These are phyloP conservation scores for Prunus kanzakura DNA, from an alignment of 306 rosid genomes.

Conservation along the genomic window DNA sequence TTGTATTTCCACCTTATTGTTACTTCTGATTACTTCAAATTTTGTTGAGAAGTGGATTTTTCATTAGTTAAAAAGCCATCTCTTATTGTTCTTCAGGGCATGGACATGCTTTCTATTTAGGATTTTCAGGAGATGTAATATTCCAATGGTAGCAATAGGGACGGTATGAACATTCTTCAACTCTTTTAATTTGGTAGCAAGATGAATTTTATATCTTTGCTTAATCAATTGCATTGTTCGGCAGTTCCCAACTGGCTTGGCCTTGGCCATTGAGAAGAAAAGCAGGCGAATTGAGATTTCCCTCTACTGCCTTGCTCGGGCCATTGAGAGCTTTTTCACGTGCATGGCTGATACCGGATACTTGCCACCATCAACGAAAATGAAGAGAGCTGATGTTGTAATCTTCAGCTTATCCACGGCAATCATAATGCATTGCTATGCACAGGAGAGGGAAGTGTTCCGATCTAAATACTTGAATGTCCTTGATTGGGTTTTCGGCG, in stretches of 20 bases:
- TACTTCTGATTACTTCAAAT: neutral
- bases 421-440: slow-evolving; percentile 96
- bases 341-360: slow-evolving; percentile 73
- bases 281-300: slow-evolving; percentile 90
- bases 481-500: slow-evolving; percentile 97
- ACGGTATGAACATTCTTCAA: slow-evolving; percentile 49
- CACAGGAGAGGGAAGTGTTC: slow-evolving; percentile 91
- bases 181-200: neutral
- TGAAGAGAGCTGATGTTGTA: slow-evolving; percentile 77
- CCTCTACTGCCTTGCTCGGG: slow-evolving; percentile 83
- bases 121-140: slow-evolving; percentile 63
- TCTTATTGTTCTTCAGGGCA: slow-evolving; percentile 54
- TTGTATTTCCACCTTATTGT: neutral
- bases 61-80: neutral
- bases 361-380: slow-evolving; percentile 57
- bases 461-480: slow-evolving; percentile 77
- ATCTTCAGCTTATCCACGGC: slow-evolving; percentile 90
- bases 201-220: neutral
- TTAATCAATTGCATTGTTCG: slow-evolving; percentile 5
- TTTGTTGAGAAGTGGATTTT: neutral
- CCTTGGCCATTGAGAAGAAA: slow-evolving; percentile 73
- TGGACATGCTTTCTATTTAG: slow-evolving; percentile 85
- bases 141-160: slow-evolving; percentile 84
- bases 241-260: slow-evolving; percentile 85
- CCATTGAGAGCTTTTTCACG: slow-evolving; percentile 91